These are phyloP conservation scores for Colletotrichum trifolii DNA, from an alignment of 2,329 filamentous ascomycete species.

Conservation along the genomic window DNA sequence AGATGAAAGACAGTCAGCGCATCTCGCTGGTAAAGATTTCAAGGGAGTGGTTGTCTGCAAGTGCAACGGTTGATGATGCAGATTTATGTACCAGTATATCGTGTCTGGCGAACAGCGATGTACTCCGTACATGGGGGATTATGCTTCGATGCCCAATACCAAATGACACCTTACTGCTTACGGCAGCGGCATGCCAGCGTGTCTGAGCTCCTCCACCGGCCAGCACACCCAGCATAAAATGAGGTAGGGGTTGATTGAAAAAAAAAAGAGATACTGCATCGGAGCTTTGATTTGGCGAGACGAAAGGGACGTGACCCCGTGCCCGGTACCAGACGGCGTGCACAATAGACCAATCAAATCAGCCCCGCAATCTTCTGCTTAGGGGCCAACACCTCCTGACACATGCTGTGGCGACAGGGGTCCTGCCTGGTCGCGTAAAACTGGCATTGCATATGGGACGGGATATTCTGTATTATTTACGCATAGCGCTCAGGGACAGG, in stretches of 20 bases:
- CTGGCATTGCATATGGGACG: slow-evolving; percentile 13
- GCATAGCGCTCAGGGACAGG: slow-evolving; percentile 15
- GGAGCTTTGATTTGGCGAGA: slow-evolving; percentile 26
- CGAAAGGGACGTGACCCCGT: slow-evolving; percentile 14
- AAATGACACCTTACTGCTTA: too few species aligned
- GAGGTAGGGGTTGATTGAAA: neutral
- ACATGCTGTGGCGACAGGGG: slow-evolving; percentile 49
- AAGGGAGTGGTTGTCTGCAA: too few species aligned
- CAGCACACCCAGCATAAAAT: neutral
- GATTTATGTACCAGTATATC: too few species aligned
- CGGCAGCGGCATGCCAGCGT: slow-evolving; percentile 3
- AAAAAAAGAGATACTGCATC: neutral
- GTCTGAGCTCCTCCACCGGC: slow-evolving; percentile 24
- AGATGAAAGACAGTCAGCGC: too few species aligned
- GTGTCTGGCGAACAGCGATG: too few species aligned
- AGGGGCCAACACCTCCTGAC: slow-evolving; percentile 43
- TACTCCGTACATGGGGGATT: too few species aligned
- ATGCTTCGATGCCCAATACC: too few species aligned
- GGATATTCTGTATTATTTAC: slow-evolving; percentile 28
- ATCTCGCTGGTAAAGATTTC: too few species aligned
- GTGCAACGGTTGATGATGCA: too few species aligned
- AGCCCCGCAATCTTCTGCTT: slow-evolving; percentile 24
- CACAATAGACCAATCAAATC: slow-evolving; percentile 33
- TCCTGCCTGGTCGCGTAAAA: slow-evolving; percentile 39
- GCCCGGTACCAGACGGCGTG: neutral